Evolutionary conservation across 371 early-diverging fungal genomes (phyloP).

Genomic region (Apophysomyces ossiformis): DNA sequence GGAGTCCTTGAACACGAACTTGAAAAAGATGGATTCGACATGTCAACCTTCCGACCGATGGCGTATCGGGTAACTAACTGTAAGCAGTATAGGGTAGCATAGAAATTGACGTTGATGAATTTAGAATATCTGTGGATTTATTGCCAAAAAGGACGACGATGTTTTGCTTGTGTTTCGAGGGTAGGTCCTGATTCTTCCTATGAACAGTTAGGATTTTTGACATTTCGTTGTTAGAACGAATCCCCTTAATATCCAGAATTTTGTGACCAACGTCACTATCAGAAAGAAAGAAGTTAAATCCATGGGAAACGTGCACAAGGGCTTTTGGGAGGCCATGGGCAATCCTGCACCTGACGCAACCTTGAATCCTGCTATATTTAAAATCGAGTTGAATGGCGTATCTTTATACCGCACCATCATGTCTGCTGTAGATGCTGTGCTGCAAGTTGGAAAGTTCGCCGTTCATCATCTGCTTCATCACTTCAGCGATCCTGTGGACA

Average conservation of each 20-base stretch:
- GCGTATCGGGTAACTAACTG: conserved; percentile 51
- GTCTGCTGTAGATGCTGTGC: conserved; percentile 33
- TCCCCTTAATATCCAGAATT: conserved; percentile 64
- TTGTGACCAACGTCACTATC: conserved; percentile 55
- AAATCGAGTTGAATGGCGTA: conserved; percentile 33
- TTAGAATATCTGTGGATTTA: conserved; percentile 60
- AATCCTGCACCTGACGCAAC: conserved; percentile 21
- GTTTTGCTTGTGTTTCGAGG: conserved; percentile 60
- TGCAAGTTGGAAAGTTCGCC: conserved; percentile 29
- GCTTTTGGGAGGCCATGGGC: conserved; percentile 62
- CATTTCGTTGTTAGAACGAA: conserved; percentile 40
- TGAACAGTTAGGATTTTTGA: background rate
- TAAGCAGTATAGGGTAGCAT: too few species aligned
- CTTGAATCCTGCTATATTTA: conserved; percentile 17
- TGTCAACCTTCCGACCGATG: conserved; percentile 54
- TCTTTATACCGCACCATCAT: conserved; percentile 38
- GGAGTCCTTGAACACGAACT: conserved; percentile 59
- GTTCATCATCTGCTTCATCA: conserved; percentile 37
- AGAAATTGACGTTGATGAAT: background rate
- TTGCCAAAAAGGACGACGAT: conserved; percentile 57
- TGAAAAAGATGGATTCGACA: conserved; percentile 54
- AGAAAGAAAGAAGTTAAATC: conserved; percentile 37
- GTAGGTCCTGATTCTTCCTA: conserved; percentile 13
- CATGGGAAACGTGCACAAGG: conserved; percentile 58
- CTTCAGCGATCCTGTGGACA: conserved; percentile 51